Evolutionary conservation across 805 yeast species (phyloP).

Genomic region (Ogataea methanolica): DNA sequence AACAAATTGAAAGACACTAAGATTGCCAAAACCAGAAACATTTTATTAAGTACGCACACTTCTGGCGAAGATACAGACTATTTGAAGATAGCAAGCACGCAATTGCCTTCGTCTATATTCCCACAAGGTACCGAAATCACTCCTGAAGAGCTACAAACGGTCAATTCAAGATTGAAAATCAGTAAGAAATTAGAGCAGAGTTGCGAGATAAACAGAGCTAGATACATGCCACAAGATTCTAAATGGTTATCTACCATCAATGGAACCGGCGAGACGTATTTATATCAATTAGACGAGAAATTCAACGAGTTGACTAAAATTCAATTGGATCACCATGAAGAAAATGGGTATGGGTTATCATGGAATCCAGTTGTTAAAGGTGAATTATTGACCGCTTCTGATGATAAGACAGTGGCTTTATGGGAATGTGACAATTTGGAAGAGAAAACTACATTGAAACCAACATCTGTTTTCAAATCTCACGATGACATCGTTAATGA

Average conservation of each 20-base stretch:
- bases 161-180: conserved; percentile 54
- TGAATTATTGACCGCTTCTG: conserved; percentile 55
- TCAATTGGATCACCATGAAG: conserved; percentile 47
- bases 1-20: conserved; percentile 24
- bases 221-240: conserved; percentile 61
- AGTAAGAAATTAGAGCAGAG: conserved; percentile 55
- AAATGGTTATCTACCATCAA: conserved; percentile 58
- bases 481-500: conserved; percentile 69
- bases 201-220: conserved; percentile 68
- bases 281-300: conserved; percentile 38
- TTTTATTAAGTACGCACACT: conserved; percentile 70
- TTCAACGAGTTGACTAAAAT: conserved; percentile 19
- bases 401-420: conserved; percentile 58
- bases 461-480: conserved; percentile 27
- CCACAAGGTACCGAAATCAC: conserved; percentile 11
- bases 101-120: conserved; percentile 44
- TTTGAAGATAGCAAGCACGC: conserved; percentile 60
- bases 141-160: conserved; percentile 28
- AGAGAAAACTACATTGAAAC: conserved; percentile 9
- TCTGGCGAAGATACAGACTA: conserved; percentile 64
- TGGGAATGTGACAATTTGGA: conserved; percentile 43
- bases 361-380: conserved; percentile 54
- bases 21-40: conserved; percentile 35
- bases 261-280: conserved; percentile 56
- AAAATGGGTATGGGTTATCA: conserved; percentile 71